Conservation (phyloP, 2,329 filamentous ascomycete genomes). For the Decorospora gaudefroyi region DNA sequence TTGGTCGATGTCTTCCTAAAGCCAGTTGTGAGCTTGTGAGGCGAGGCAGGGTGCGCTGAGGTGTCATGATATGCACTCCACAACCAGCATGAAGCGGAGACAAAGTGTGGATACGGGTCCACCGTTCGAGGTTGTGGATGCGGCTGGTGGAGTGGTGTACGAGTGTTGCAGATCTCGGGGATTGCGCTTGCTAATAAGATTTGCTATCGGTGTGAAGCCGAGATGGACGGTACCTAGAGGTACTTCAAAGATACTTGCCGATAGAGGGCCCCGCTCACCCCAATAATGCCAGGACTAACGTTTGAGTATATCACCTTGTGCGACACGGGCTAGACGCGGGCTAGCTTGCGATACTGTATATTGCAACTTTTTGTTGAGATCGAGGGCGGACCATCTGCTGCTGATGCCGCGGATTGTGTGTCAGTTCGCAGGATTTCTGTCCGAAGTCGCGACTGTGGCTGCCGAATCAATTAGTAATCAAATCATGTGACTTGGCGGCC, state of each 20-base stretch:
- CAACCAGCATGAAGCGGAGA: constrained; percentile 13
- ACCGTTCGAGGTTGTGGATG: constrained; percentile 7
- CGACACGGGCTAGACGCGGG: constrained; percentile 5
- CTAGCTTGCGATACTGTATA: constrained; percentile 8
- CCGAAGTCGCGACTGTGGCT: constrained; percentile 8
- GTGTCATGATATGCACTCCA: constrained; percentile 16
- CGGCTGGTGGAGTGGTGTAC: constrained; percentile 15
- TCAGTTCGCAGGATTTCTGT: constrained; percentile 2
- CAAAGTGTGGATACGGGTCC: constrained; percentile 10
- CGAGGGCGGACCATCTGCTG: not conserved
- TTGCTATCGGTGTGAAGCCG: constrained; percentile 5
- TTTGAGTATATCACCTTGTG: too few relatives aligned
- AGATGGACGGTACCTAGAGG: not conserved
- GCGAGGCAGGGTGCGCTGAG: constrained; percentile 8
- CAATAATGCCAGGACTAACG: too few relatives aligned
- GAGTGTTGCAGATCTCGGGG: constrained; percentile 8
- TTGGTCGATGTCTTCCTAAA: constrained; percentile 7
- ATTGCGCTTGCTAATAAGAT: constrained; percentile 15
- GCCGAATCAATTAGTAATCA: constrained; percentile 16
- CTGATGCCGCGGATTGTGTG: not conserved
- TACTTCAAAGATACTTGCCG: constrained; percentile 27
- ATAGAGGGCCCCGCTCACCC: too few relatives aligned
- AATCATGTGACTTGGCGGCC: constrained; percentile 38
- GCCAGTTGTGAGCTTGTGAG: constrained; percentile 4
- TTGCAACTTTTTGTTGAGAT: constrained; percentile 31